Evolutionary conservation across 1,284 basidiomycete species (phyloP).

Genomic region (Ganoderma boninense): DNA sequence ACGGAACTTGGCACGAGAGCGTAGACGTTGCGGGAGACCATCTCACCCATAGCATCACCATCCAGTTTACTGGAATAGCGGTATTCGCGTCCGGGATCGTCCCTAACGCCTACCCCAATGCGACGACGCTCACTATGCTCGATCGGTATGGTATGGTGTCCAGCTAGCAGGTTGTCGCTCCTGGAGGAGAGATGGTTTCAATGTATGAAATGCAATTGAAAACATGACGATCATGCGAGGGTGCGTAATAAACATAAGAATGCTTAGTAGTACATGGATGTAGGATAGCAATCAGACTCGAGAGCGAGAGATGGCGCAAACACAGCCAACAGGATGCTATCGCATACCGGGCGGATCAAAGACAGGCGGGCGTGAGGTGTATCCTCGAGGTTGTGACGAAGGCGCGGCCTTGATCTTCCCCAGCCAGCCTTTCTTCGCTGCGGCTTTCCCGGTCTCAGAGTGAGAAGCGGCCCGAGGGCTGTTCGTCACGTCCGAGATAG

Average conservation of each 20-base stretch:
- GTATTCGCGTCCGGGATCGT: too few species aligned
- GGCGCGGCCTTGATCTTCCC: conserved; percentile 41
- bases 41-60: too few species aligned
- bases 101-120: too few species aligned
- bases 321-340: conserved; percentile 10
- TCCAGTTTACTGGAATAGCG: too few species aligned
- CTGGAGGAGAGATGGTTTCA: background rate
- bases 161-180: too few species aligned
- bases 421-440: conserved; percentile 43
- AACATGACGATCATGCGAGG: conserved; percentile 20
- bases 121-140: too few species aligned
- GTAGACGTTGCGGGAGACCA: too few species aligned
- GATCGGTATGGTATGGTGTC: too few species aligned
- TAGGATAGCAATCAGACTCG: conserved; percentile 23
- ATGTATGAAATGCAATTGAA: conserved; percentile 23
- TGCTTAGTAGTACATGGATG: conserved; percentile 29
- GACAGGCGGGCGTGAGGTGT: conserved; percentile 28
- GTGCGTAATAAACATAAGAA: conserved; percentile 32
- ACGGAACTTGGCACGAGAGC: too few species aligned
- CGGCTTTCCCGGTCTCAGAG: conserved; percentile 27
- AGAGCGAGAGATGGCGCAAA: conserved; percentile 6
- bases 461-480: conserved; percentile 55
- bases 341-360: conserved; percentile 33
- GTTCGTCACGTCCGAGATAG: conserved; percentile 74
- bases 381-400: conserved; percentile 23